Evolutionary conservation across 2,329 filamentous ascomycete species (phyloP).

Genomic region (Hymenotorrendiella dingleyae): DNA sequence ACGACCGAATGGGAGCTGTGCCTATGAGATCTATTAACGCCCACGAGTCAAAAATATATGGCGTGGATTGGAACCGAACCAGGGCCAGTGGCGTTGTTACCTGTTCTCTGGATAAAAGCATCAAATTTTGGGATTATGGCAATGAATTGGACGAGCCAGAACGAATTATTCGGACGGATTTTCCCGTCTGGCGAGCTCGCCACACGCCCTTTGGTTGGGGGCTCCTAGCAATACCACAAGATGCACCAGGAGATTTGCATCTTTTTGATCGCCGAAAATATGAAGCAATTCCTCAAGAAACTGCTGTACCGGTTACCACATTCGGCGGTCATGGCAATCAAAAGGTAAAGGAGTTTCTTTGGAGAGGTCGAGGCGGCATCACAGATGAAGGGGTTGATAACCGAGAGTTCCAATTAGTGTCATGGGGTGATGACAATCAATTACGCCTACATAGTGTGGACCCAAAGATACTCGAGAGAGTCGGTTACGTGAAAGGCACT

Average conservation of each 20-base stretch:
- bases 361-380: constrained; percentile 69
- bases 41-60: constrained; percentile 90
- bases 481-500: constrained; percentile 68
- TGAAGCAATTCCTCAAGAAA: constrained; percentile 40
- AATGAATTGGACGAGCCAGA: constrained; percentile 59
- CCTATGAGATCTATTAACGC: constrained; percentile 81
- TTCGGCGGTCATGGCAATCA: constrained; percentile 55
- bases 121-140: constrained; percentile 87
- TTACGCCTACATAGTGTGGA: constrained; percentile 73
- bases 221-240: constrained; percentile 85
- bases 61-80: constrained; percentile 87
- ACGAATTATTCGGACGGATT: constrained; percentile 72
- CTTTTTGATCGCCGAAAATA: constrained; percentile 64
- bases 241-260: constrained; percentile 77
- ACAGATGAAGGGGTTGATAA: constrained; percentile 66
- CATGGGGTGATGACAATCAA: constrained; percentile 84
- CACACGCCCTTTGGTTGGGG: constrained; percentile 88
- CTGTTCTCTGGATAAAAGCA: constrained; percentile 84
- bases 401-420: constrained; percentile 86
- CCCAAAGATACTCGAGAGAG: constrained; percentile 54
- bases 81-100: constrained; percentile 68
- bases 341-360: constrained; percentile 86
- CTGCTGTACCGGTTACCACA: constrained; percentile 42
- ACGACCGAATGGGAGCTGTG: constrained; percentile 70
- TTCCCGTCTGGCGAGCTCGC: constrained; percentile 84